Evolutionary conservation across 2,329 filamentous ascomycete species (phyloP).

Genomic region (Aspergillus quadricinctus): DNA sequence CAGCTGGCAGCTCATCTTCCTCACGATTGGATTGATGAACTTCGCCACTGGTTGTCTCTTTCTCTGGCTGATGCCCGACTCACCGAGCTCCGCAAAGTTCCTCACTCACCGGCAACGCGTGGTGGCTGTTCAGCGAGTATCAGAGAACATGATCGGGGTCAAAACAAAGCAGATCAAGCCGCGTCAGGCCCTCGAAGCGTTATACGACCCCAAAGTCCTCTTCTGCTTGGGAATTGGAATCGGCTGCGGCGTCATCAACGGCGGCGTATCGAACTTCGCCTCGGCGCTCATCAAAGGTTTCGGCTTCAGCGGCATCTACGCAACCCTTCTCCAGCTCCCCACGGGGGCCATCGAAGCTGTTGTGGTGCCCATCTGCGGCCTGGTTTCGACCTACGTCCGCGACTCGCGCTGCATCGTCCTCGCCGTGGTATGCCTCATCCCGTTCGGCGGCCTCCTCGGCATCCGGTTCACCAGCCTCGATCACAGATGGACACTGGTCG

Average conservation of each 20-base stretch:
- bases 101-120: constrained; percentile 36
- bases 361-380: constrained; percentile 34
- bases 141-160: constrained; percentile 41
- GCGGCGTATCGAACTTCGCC: constrained; percentile 48
- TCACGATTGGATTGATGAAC: constrained; percentile 42
- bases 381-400: constrained; percentile 42
- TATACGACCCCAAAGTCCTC: constrained; percentile 36
- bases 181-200: constrained; percentile 36
- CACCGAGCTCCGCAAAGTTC: constrained; percentile 36
- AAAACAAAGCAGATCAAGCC: constrained; percentile 34
- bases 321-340: constrained; percentile 33
- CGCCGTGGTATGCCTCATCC: constrained; percentile 25
- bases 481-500: constrained; percentile 48
- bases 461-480: constrained; percentile 46
- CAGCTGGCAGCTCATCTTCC: constrained; percentile 40
- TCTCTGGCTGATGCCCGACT: constrained; percentile 35
- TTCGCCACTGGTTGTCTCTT: constrained; percentile 39
- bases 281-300: constrained; percentile 45
- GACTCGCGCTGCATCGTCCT: constrained; percentile 36
- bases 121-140: constrained; percentile 39
- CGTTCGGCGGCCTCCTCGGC: constrained; percentile 47
- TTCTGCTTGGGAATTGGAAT: constrained; percentile 41
- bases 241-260: constrained; percentile 46
- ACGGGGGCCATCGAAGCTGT: constrained; percentile 31
- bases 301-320: constrained; percentile 27